Evolutionary conservation across 2,329 filamentous ascomycete genomes (phyloP), one percentile per base, ranked within the genome.

Genomic region (Colletotrichum simmondsii): DNA sequence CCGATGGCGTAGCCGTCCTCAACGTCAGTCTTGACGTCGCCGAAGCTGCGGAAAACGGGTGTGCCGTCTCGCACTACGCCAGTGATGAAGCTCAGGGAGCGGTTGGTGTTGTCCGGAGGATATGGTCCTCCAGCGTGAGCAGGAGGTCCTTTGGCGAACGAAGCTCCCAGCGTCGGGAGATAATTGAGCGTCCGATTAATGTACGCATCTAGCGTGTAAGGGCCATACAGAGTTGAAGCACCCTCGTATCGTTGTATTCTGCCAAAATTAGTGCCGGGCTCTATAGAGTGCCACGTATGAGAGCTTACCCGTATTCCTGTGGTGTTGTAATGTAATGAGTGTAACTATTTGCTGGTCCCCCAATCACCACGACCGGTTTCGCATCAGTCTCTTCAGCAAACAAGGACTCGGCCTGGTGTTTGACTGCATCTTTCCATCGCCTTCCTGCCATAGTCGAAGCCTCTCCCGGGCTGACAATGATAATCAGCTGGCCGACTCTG

Each of bases 381-480:
- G 79, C 77, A 6, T 75, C 77, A 14, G 78, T 78, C 3, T 83
- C 83, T 4, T 87, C 81, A 2, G 85, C 77, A 11, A 88, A 83
- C 1, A 85, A 77, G 12, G 76, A 72, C 1, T 80, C 77, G 6
- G 88, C 88, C 54, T 89, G 87, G 2, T 83, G 81, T 24, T 87
- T 85, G 65, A 97, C 86, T 2, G 94, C 92, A 72, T 89, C 86
- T 77, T 93, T 93, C 95, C 95, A 98, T 42, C 95, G 90, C 12
- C 95, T 90, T 1, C 95, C 95, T 1, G 94, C 89, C 95, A 98
- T 98, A 10, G 95, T 98, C 0, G 94, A 97, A 1, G 94, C 94
- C 83, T 98, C 95, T 58, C 94, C 94, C 0, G 95, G 93, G 32
- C 92, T 93, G n/a, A 97, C 89, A 75, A 98, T 92, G 75, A 98